Conservation (phyloP, 2,329 filamentous ascomycete species). For the Tolypocladium ovalisporum region DNA sequence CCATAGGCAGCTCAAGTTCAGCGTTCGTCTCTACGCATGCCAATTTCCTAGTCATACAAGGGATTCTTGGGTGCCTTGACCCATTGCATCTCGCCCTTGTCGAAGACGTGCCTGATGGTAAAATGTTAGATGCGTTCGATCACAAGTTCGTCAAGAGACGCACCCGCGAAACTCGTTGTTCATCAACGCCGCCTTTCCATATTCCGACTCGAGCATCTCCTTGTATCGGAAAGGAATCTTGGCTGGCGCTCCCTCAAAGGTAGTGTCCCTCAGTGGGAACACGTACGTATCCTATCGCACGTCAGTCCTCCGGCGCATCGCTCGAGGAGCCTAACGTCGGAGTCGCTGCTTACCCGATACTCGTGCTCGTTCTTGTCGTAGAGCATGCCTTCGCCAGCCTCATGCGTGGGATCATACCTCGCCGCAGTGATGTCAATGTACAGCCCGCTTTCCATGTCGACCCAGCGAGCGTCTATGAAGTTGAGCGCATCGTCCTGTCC, state of each 20-base stretch:
- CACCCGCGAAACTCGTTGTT: constrained; percentile 42
- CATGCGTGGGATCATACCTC: constrained; percentile 34
- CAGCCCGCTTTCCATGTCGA: constrained; percentile 33
- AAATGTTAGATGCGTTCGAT: constrained; percentile 5
- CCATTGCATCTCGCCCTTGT: constrained; percentile 25
- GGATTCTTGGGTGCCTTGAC: background rate
- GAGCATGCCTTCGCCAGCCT: constrained; percentile 31
- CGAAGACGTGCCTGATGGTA: constrained; percentile 26
- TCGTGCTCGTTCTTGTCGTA: constrained; percentile 41
- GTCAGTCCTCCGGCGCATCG: background rate
- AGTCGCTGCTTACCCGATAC: constrained; percentile 25
- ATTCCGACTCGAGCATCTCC: constrained; percentile 47
- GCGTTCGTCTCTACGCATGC: background rate
- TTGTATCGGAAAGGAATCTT: constrained; percentile 55
- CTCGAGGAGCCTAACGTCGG: background rate
- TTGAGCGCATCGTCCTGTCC: constrained; percentile 27
- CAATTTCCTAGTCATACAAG: background rate
- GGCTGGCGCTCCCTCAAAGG: constrained; percentile 54
- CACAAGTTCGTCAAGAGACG: constrained; percentile 8
- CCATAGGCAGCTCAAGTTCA: background rate
- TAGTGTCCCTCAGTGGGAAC: constrained; percentile 57
- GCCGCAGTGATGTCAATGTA: constrained; percentile 42
- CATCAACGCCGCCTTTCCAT: constrained; percentile 38
- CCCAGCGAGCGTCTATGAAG: constrained; percentile 37
- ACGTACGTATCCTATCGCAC: constrained; percentile 40